Evolutionary conservation across 495 filamentous ascomycete genomes (phyloP).

Genomic region (Penicillium soppii): DNA sequence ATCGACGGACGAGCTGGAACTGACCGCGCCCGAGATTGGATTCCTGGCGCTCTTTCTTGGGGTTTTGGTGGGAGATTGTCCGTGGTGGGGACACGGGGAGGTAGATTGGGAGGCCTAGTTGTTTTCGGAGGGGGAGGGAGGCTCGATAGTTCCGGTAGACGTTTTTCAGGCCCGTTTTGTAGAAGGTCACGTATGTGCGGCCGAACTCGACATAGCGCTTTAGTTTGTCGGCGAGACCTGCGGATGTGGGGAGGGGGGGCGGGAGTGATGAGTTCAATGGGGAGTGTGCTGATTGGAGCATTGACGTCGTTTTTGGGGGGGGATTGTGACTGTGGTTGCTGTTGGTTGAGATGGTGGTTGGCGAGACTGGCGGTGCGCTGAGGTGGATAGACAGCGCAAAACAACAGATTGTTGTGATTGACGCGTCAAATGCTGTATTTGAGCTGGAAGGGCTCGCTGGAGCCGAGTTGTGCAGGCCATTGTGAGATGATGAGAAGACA

Average conservation of each 20-base stretch:
- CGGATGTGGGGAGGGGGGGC: constrained; percentile 14
- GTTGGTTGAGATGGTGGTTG: not conserved
- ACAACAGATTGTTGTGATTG: not conserved
- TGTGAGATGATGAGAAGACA: not conserved
- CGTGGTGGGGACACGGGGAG: constrained; percentile 36
- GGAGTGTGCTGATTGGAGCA: constrained; percentile 39
- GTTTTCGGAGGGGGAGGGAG: constrained; percentile 31
- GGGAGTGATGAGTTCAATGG: constrained; percentile 32
- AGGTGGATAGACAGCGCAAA: not conserved
- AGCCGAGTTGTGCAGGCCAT: not conserved
- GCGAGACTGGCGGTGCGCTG: not conserved
- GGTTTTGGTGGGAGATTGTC: constrained; percentile 9
- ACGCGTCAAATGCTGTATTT: not conserved
- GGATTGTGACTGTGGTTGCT: not conserved
- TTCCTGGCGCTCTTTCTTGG: not conserved
- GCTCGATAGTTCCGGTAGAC: constrained; percentile 58
- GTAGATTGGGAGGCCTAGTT: constrained; percentile 30
- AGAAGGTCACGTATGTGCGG: constrained; percentile 64
- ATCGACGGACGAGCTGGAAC: constrained; percentile 66
- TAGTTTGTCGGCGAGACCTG: constrained; percentile 28
- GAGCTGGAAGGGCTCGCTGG: not conserved
- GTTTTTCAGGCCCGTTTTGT: constrained; percentile 77
- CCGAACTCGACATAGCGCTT: constrained; percentile 41
- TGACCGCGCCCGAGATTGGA: constrained; percentile 50
- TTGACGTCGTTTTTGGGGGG: constrained; percentile 22